Conservation (phyloP, 345 rosid genomes). For the Eutrema yunnanense region DNA sequence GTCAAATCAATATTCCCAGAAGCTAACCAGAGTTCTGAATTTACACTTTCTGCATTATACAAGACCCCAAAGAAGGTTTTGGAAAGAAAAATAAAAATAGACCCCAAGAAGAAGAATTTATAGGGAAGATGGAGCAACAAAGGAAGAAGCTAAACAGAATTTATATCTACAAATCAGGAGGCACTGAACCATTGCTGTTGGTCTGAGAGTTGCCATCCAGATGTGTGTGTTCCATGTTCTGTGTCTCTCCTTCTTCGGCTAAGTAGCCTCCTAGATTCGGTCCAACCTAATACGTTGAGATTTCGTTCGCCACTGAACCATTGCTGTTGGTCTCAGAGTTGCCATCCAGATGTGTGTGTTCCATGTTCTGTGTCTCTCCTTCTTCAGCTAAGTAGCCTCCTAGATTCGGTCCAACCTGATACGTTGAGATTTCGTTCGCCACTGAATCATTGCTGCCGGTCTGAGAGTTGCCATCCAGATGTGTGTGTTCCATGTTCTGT, state of each 20-base stretch:
- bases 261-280: background rate
- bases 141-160: background rate
- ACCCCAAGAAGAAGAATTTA: background rate
- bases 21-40: conserved; percentile 26
- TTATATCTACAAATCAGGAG: background rate
- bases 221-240: background rate
- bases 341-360: background rate
- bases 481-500: background rate
- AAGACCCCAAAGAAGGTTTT: background rate
- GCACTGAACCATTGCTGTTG: background rate
- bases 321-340: background rate
- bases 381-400: background rate
- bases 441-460: background rate
- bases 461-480: background rate
- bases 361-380: background rate
- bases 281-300: background rate
- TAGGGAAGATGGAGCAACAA: background rate
- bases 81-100: background rate
- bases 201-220: background rate
- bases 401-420: background rate
- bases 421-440: background rate
- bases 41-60: background rate
- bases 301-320: background rate
- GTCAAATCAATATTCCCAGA: conserved; percentile 70
- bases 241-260: background rate